Evolutionary conservation across 768 basidiomycete species (phyloP), one percentile per base, ranked within the genome.

Genomic region (Pilatotrama ljubarskyi): DNA sequence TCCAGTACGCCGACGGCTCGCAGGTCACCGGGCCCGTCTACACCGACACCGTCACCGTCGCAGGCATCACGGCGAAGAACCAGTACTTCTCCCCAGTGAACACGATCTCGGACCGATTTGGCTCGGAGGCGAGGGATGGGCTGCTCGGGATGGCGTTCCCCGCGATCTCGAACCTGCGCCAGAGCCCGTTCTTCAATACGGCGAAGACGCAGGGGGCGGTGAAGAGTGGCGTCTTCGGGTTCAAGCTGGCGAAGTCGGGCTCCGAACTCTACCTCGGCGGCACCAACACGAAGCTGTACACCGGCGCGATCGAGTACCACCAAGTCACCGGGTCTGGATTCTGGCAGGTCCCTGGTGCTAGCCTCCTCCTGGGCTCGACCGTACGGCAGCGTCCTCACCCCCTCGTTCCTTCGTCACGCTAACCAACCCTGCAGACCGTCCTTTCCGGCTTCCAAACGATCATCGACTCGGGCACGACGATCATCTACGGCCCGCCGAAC

Each of bases 231-330:
- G 62, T 58, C 9, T 74, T 74, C 57, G 60, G 58, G 6, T 70
- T 74, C 64, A 68, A 69, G 54, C 70, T 75, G 37, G 64, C 67
- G 11, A 1, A 46, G 7, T 46, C 57, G 37, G 72, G 69, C 22
- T 67, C 65, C n/a, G 61, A 73, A 60, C 67, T 78, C 24, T 75
- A 63, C 68, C 64, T 77, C 40, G 77, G 77, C 14, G 76, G 76
- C 20, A 66, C 68, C 44, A 73, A 77, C 58, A 44, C 64, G 5
- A 51, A 65, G 18, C 70, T 72, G 32, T 75, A 70, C 63, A 66
- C 66, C 35, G 73, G 74, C 3, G 26, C 40, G 2, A 68, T 77
- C 57, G 69, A 68, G 42, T 78, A 72, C 64, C 63, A 73, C 24
- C 58, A 67, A 0, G 54, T 44, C 25, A 35, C 47, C 11, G 32